Percentiles rank a stretch among this genome's conserved stretches.
phyloP scores from a whole-genome alignment of 345 rosid genomes.

The Eucalyptus leucophloia region DNA sequence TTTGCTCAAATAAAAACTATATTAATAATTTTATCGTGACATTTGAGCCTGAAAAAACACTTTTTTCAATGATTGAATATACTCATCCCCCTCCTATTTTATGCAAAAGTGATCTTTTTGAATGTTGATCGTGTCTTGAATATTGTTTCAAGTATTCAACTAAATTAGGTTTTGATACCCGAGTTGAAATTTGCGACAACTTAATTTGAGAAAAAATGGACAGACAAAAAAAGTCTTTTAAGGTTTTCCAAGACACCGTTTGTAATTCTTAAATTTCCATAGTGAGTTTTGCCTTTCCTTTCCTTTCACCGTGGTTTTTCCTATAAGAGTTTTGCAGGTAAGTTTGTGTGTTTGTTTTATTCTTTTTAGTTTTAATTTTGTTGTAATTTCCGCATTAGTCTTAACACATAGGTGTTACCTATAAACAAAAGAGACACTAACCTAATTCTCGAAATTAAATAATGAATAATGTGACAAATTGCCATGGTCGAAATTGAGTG shows the following conservation, averaged over 20 bases:
- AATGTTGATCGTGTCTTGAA: not conserved
- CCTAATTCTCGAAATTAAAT: not conserved
- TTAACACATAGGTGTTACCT: not conserved
- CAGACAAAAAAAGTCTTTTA: too few relatives aligned
- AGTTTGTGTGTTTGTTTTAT: not conserved
- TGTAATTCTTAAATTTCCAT: not conserved
- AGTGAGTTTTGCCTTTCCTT: not conserved
- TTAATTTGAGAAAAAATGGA: not conserved
- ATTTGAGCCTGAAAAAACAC: not conserved
- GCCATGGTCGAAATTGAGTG: not conserved
- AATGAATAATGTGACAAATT: not conserved
- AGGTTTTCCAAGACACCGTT: not conserved
- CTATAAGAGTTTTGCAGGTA: not conserved
- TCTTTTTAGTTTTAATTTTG: not conserved
- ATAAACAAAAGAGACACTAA: not conserved
- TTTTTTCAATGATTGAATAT: not conserved
- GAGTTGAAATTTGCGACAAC: not conserved
- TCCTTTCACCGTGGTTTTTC: fast-evolving
- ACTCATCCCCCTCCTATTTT: not conserved
- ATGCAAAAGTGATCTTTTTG: not conserved
- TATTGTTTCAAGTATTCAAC: not conserved
- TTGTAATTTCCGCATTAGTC: not conserved
- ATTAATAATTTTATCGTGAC: not conserved
- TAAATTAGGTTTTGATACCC: not conserved
- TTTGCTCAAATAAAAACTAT: not conserved